phyloP scores from a whole-genome alignment of 1,139 yeast genomes.

The Wickerhamomyces sp. region DNA sequence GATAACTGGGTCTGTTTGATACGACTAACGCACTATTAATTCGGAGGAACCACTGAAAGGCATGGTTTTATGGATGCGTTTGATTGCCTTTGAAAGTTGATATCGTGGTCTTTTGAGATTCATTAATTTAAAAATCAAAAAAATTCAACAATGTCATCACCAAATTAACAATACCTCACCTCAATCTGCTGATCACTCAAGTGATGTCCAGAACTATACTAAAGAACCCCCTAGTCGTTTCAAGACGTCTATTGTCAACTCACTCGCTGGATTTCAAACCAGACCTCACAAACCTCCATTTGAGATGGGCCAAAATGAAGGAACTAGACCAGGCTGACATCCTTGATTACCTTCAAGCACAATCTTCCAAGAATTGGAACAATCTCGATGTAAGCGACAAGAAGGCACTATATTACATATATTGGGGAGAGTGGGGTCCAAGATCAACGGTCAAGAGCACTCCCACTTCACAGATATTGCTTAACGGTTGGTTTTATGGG shows the following conservation, averaged over 20 bases:
- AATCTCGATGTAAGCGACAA: constrained; percentile 77
- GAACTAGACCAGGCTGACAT: constrained; percentile 55
- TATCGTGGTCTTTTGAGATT: background rate
- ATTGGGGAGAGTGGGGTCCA: constrained; percentile 95
- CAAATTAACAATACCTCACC: background rate
- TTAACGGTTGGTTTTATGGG: constrained; percentile 14
- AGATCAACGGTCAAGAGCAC: constrained; percentile 32
- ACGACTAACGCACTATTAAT: background rate
- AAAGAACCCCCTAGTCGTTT: background rate
- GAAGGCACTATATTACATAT: constrained; percentile 84
- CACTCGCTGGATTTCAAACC: constrained; percentile 10
- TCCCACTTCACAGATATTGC: constrained; percentile 9
- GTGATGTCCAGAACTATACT: background rate
- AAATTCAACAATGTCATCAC: background rate
- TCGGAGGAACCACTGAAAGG: background rate
- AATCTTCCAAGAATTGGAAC: constrained; percentile 66
- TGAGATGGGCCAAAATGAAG: constrained; percentile 53
- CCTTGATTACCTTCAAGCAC: constrained; percentile 50
- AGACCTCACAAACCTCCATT: constrained; percentile 37
- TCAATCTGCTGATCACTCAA: background rate
- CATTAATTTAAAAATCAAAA: too few relatives aligned
- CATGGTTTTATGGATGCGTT: background rate
- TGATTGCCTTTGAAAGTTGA: background rate
- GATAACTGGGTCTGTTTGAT: background rate
- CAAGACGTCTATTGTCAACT: background rate